A percentile compares a stretch with the other conserved stretches of the same genome.
These are phyloP conservation scores for Pseudogymnoascus sp. DNA, from an alignment of 2,329 filamentous ascomycete genomes.

Conservation along the genomic window DNA sequence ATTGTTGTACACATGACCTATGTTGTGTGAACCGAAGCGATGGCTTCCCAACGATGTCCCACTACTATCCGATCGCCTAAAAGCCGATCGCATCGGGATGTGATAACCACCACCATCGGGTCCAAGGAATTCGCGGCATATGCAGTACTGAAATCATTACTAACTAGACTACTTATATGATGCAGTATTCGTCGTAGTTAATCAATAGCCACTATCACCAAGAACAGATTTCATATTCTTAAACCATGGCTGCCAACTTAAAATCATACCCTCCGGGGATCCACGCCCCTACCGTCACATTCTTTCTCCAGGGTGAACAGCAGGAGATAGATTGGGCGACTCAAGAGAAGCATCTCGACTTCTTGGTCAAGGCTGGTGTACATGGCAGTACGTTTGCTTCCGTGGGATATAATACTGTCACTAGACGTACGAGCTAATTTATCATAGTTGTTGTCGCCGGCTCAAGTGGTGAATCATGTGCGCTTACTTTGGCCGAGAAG, in stretches of 20 bases:
- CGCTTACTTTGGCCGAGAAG: conserved; percentile 33
- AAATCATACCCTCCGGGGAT: conserved; percentile 61
- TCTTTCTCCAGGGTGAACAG: conserved; percentile 64
- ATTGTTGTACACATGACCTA: not conserved
- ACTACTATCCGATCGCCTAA: not conserved
- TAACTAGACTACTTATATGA: not conserved
- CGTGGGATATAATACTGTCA: not conserved
- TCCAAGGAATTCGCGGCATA: not conserved
- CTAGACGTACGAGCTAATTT: conserved; percentile 29
- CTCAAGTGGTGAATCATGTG: conserved; percentile 37
- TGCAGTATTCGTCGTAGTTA: not conserved
- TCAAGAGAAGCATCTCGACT: conserved; percentile 68
- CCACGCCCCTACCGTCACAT: conserved; percentile 79
- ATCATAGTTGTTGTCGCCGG: conserved; percentile 69
- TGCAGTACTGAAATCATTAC: not conserved
- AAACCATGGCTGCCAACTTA: conserved; percentile 24
- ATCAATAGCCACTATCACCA: not conserved
- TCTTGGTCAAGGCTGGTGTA: conserved; percentile 60
- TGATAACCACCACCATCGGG: not conserved
- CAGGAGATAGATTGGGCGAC: conserved; percentile 71
- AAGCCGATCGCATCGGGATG: conserved; percentile 4
- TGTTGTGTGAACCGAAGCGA: not conserved
- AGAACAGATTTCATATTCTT: not conserved
- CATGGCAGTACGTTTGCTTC: conserved; percentile 5
- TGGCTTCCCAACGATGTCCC: not conserved